Conservation (phyloP, 2,329 filamentous ascomycete genomes). For the Sporothrix mexicana region DNA sequence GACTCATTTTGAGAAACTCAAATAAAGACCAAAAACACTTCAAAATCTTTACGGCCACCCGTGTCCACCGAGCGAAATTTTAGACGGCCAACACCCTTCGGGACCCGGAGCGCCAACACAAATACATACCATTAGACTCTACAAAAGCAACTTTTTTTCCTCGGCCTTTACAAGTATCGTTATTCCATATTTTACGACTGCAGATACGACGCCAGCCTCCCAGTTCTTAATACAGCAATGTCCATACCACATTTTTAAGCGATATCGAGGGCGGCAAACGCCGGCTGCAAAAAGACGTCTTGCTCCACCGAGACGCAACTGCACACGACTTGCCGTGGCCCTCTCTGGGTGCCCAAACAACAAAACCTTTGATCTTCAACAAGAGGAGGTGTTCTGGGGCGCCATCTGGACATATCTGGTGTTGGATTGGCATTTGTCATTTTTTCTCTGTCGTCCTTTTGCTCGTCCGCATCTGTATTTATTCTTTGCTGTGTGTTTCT, state of each 20-base stretch:
- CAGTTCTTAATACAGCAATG: not conserved
- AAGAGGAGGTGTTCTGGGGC: constrained; percentile 15
- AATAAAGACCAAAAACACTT: not conserved
- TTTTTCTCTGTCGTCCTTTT: not conserved
- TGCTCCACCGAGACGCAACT: not conserved
- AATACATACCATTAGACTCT: constrained; percentile 13
- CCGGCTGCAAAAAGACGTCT: not conserved
- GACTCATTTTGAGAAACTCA: not conserved
- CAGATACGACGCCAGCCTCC: not conserved
- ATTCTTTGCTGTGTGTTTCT: not conserved
- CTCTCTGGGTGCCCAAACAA: too few relatives aligned
- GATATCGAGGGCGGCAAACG: not conserved
- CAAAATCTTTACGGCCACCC: not conserved
- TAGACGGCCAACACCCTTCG: constrained; percentile 9
- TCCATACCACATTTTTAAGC: not conserved
- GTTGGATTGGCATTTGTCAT: constrained; percentile 21
- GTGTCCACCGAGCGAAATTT: not conserved
- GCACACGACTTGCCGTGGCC: not conserved
- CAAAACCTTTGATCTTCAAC: constrained; percentile 27
- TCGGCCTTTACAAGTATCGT: not conserved
- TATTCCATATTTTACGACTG: not conserved
- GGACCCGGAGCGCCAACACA: not conserved
- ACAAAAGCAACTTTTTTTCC: constrained; percentile 12
- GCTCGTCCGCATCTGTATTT: not conserved
- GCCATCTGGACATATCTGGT: not conserved